phyloP scores from a whole-genome alignment of 2,329 filamentous ascomycete species.

The Alternaria hordeiaustralica region DNA sequence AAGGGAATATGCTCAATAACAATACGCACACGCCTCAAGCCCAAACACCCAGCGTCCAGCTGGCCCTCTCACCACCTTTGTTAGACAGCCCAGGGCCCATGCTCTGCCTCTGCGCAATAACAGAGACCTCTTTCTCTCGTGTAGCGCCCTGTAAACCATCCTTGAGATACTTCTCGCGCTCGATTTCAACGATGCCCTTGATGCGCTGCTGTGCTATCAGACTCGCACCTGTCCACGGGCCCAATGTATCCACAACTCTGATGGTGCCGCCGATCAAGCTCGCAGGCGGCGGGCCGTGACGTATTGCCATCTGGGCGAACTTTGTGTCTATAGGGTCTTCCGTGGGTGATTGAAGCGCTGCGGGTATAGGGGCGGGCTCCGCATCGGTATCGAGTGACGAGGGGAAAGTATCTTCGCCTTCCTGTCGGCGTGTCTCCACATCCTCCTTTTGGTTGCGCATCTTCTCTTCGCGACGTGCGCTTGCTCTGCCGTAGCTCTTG shows the following conservation, averaged over 20 bases:
- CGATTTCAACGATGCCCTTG: slow-evolving; percentile 71
- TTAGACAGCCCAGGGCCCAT: slow-evolving; percentile 59
- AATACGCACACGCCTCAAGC: slow-evolving; percentile 25
- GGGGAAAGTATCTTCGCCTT: slow-evolving; percentile 30
- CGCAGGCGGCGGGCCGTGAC: slow-evolving; percentile 46
- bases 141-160: slow-evolving; percentile 70
- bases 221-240: slow-evolving; percentile 77
- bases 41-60: slow-evolving; percentile 51
- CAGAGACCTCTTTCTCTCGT: slow-evolving; percentile 65
- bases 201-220: slow-evolving; percentile 72
- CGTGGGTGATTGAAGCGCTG: slow-evolving; percentile 58
- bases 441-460: slow-evolving; percentile 34
- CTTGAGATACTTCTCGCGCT: slow-evolving; percentile 73
- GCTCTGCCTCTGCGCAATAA: slow-evolving; percentile 66
- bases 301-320: slow-evolving; percentile 58
- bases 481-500: slow-evolving; percentile 69
- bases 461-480: slow-evolving; percentile 38
- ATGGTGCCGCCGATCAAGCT: slow-evolving; percentile 63
- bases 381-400: slow-evolving; percentile 24
- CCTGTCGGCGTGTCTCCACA: slow-evolving; percentile 24
- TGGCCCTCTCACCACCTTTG: slow-evolving; percentile 43
- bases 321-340: slow-evolving; percentile 65
- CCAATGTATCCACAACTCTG: slow-evolving; percentile 71
- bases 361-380: slow-evolving; percentile 20
- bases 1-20: not conserved